Evolutionary conservation across 1,284 basidiomycete genomes (phyloP), one percentile per base, ranked within the genome.

Genomic region (Phaffia rhodozyma): DNA sequence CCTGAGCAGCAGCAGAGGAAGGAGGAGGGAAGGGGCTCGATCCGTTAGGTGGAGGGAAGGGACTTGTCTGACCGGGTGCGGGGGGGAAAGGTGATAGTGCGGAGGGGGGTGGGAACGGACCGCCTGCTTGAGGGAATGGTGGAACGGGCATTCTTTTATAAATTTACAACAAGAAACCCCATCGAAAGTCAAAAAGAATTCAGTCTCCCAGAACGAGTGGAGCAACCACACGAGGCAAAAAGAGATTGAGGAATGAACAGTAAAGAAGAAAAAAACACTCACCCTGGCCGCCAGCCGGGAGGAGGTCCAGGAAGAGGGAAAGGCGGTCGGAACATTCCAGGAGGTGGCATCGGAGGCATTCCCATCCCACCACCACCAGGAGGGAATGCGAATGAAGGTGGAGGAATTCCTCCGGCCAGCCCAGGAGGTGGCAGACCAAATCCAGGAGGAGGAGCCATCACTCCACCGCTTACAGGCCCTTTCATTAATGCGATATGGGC

Each of bases 401-500:
- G 82, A 2, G 79, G 78, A 54, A 86, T 1, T 84, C 79, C 67
- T 85, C 83, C 0, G 54, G 72, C 71, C 27, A 68, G 67, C 18
- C 66, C 63, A 62, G 48, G 62, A 23, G 52, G 64, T 54, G 59
- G 61, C 29, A 82, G 82, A 70, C 84, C 87, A 0, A 87, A 84
- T 1, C 80, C 82, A 32, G 47, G 58, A 50, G 76, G 62, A 52
- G 76, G 65, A 7, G 76, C 70, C 3, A 78, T 78, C 55, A 77
- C 78, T 2, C 2, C 38, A 43, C 38, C 38, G 13, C 38, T 11
- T 11, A 43, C 38, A 43, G 38, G 38, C 16, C 81, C 81, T 38
- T 89, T 88, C 93, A 97, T 97, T 51, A 97, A 80, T 2, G 86
- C 86, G 74, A 88, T 92, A 78, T 97, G 94, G 6, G 90, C 87